Evolutionary conservation across 2,329 filamentous ascomycete species (phyloP).

Genomic region (Venturia pyrina): DNA sequence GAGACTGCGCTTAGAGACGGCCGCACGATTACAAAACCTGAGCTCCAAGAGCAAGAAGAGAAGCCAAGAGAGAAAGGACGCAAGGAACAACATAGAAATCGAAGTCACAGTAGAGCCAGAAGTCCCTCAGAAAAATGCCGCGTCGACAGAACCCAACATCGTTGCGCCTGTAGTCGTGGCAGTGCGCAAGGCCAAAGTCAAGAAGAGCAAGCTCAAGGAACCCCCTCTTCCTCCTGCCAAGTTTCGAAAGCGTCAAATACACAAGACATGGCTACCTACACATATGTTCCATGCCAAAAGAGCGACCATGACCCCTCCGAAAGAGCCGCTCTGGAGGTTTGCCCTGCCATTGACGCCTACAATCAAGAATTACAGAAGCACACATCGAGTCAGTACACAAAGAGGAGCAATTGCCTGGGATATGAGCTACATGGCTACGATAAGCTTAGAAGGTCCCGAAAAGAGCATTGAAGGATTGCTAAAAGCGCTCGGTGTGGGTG

Average conservation of each 20-base stretch:
- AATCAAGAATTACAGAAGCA: conserved; percentile 80
- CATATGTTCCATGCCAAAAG: conserved; percentile 91
- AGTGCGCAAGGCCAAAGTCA: conserved; percentile 51
- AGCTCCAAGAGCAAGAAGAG: conserved; percentile 30
- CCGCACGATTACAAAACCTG: conserved; percentile 55
- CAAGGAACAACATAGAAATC: conserved; percentile 21
- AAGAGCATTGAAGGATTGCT: conserved; percentile 57
- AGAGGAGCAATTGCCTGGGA: conserved; percentile 83
- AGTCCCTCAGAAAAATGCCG: conserved; percentile 10
- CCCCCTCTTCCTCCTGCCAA: conserved; percentile 52
- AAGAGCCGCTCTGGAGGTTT: conserved; percentile 80
- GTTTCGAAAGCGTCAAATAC: conserved; percentile 73
- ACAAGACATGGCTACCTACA: conserved; percentile 91
- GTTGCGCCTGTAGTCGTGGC: conserved; percentile 22
- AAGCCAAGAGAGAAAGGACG: conserved; percentile 22
- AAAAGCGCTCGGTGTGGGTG: conserved; percentile 50
- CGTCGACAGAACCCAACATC: conserved; percentile 17
- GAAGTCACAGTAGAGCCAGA: conserved; percentile 16
- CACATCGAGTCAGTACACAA: conserved; percentile 66
- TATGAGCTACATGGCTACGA: conserved; percentile 85
- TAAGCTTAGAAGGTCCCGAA: conserved; percentile 61
- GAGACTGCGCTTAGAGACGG: conserved; percentile 63
- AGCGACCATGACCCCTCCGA: conserved; percentile 74
- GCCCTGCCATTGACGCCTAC: conserved; percentile 75
- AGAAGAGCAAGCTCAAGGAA: conserved; percentile 59